Evolutionary conservation across 805 yeast species (phyloP).

Genomic region (Teunomyces stri): DNA sequence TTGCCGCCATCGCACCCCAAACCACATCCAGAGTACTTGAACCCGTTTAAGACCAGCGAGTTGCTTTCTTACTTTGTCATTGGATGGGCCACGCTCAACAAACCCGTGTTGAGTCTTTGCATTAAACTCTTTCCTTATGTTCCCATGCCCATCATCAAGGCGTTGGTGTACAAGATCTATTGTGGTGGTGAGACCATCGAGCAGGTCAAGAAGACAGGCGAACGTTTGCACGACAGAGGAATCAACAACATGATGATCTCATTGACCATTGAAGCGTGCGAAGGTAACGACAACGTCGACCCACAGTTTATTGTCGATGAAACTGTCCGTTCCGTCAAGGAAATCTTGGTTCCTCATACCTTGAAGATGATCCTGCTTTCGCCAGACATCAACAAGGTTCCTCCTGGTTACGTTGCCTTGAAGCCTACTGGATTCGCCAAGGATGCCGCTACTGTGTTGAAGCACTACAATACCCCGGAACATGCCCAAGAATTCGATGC

Average conservation of each 20-base stretch:
- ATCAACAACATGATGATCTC: constrained; percentile 95
- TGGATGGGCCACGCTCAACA: constrained; percentile 67
- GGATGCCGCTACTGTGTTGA: constrained; percentile 71
- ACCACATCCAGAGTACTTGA: constrained; percentile 38
- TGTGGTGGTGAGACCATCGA: constrained; percentile 83
- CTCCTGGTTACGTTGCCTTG: constrained; percentile 89
- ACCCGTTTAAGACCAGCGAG: constrained; percentile 52
- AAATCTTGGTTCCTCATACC: constrained; percentile 73
- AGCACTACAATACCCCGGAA: constrained; percentile 51
- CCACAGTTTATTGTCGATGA: constrained; percentile 58
- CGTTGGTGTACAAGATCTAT: constrained; percentile 76
- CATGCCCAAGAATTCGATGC: constrained; percentile 45
- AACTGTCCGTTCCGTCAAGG: constrained; percentile 63
- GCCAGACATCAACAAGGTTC: constrained; percentile 58
- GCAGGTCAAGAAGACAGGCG: constrained; percentile 72
- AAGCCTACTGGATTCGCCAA: constrained; percentile 88
- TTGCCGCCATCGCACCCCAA: constrained; percentile 3
- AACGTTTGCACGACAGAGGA: constrained; percentile 64
- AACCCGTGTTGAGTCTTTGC: constrained; percentile 57
- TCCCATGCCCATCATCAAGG: constrained; percentile 69
- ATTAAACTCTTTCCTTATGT: constrained; percentile 69
- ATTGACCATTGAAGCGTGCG: constrained; percentile 88
- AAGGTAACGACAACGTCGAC: constrained; percentile 65
- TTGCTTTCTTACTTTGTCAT: constrained; percentile 64
- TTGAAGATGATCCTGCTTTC: constrained; percentile 47